Percentiles rank a stretch among this genome's conserved stretches.
These are phyloP conservation scores for Gossypium gossypioides DNA, from an alignment of 441 rosid species.

Conservation along the genomic window DNA sequence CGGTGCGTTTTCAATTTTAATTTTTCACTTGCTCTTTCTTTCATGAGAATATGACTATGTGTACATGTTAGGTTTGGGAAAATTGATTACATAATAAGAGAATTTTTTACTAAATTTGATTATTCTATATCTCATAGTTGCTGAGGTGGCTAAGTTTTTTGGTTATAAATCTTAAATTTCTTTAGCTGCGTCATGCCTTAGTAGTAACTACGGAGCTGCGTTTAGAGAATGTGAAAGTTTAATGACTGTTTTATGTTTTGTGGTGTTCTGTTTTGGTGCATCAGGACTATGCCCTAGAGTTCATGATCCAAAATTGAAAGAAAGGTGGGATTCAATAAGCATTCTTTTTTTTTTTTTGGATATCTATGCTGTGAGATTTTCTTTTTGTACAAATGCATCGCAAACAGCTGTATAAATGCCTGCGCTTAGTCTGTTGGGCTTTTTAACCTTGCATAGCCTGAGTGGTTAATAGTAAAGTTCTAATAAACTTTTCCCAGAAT, in stretches of 20 bases:
- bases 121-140: background rate
- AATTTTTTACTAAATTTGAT: background rate
- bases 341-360: background rate
- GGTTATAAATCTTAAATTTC: background rate
- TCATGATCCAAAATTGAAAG: constrained; percentile 90
- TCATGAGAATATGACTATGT: background rate
- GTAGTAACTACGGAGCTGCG: background rate
- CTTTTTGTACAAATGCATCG: background rate
- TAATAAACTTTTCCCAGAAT: background rate
- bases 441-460: background rate
- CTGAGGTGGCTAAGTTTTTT: background rate
- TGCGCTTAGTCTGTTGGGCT: background rate
- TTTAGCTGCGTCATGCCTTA: background rate
- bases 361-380: background rate
- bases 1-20: constrained; percentile 35
- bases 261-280: constrained; percentile 14
- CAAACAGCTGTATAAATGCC: background rate
- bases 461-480: background rate
- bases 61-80: background rate
- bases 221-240: background rate
- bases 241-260: background rate
- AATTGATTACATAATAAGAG: background rate
- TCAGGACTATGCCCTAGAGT: constrained; percentile 83
- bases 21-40: background rate
- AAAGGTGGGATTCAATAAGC: constrained; percentile 42